Base-by-base conservation (phyloP, 495 filamentous ascomycete genomes). In the Apodospora peruviana region DNA sequence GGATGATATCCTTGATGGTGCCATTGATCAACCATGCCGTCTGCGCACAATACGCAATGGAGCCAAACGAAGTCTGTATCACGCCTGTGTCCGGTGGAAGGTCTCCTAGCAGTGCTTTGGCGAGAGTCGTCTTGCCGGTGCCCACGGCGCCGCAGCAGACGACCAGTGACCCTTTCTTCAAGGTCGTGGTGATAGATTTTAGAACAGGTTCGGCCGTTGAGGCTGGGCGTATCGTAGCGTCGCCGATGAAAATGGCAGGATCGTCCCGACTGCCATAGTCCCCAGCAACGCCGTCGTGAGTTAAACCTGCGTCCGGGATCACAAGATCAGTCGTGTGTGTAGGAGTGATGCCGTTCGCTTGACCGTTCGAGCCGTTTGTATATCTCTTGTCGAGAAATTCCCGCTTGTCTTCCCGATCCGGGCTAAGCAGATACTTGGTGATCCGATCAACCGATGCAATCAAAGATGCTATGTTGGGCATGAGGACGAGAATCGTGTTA, bases 41-140 rank as follows among this genome's bases (percentile, higher is more conserved):
- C 47, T 69, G 66, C 29, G 64, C 41, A 29, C 61, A 67, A 34
- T 64, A 67, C 3, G 45, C 58, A 18, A 64, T 58, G 2, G 43
- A 50, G 5, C 57, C 14, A 3, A 29, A 40, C 12, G 61, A 34
- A 7, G 43, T 45, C n/a, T 53, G 51, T 2, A 69, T 61, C 21
- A 70, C 51, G 56, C 77, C 32, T 75, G 65, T 41, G 71, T 74
- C 5, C 60, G 70, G 42, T 68, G 56, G 55, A 64, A 48, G 57
- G 52, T 50, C 75, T 62, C 24, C 70, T 60, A 48, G 60, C 61
- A 59, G 46, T 1, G 63, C 56, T n/a, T 62, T 61, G 1, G 61
- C 43, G 11, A 74, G 47, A 3, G 55, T 66, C 3, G 70, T 68
- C 53, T 74, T 74, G 0, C 71, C 72, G 18, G 63, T 50, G 2